phyloP scores from a whole-genome alignment of 2,329 filamentous ascomycete genomes.

The Botrytis deweyae region DNA sequence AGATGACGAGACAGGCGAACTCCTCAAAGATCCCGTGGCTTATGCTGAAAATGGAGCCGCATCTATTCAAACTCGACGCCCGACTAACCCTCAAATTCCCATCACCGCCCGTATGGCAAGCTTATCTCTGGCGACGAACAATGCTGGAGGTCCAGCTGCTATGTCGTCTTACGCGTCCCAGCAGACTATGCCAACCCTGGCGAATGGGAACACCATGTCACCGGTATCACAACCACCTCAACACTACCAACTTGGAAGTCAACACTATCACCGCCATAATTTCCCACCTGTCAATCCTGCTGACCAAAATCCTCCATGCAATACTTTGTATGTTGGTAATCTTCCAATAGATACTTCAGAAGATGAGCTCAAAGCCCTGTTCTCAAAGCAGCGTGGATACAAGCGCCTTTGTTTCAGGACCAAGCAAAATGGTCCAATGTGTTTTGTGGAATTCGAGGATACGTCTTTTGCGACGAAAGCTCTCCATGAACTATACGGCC shows the following conservation, averaged over 20 bases:
- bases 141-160: conserved; percentile 42
- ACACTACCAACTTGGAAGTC: conserved; percentile 55
- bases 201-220: conserved; percentile 50
- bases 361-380: conserved; percentile 91
- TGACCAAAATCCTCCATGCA: conserved; percentile 95
- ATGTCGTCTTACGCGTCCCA: conserved; percentile 32
- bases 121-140: conserved; percentile 70
- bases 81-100: conserved; percentile 71
- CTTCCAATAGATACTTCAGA: conserved; percentile 89
- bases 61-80: conserved; percentile 56
- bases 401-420: conserved; percentile 93
- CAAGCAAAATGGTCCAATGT: conserved; percentile 96
- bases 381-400: conserved; percentile 90
- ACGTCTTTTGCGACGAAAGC: conserved; percentile 89
- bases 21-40: conserved; percentile 70
- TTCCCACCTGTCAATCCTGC: conserved; percentile 89
- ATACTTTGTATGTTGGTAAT: conserved; percentile 97
- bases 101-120: conserved; percentile 62
- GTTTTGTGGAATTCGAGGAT: conserved; percentile 97
- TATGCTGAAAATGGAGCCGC: conserved; percentile 70
- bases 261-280: conserved; percentile 61
- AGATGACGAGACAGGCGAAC: conserved; percentile 68
- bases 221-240: conserved; percentile 50
- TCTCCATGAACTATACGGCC: conserved; percentile 84
- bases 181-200: conserved; percentile 37